phyloP scores from a whole-genome alignment of 176 grass and related monocot species.

The Bromus sterilis region DNA sequence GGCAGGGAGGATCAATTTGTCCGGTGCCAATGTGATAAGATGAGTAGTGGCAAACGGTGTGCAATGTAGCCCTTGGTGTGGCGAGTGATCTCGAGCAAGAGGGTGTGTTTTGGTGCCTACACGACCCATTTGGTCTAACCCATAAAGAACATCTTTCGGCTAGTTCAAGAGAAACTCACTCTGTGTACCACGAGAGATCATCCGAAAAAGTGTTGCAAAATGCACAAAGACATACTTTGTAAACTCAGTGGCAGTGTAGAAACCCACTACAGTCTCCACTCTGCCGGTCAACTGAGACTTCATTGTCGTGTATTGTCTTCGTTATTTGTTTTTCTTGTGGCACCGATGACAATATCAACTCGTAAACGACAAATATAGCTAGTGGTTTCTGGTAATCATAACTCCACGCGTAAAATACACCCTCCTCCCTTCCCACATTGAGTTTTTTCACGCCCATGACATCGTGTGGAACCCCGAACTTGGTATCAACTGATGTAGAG shows the following conservation, averaged over 20 bases:
- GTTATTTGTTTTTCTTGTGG: neutral
- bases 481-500: neutral
- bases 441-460: neutral
- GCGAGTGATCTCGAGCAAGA: neutral
- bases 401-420: neutral
- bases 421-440: no score
- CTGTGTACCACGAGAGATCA: neutral
- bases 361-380: neutral
- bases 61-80: neutral
- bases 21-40: slow-evolving; percentile 18
- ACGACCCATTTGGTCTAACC: neutral
- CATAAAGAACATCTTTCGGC: neutral
- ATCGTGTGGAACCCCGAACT: neutral
- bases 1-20: neutral
- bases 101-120: neutral
- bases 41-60: neutral
- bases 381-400: neutral
- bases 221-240: neutral
- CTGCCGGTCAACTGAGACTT: neutral
- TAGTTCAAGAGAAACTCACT: neutral
- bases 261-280: neutral
- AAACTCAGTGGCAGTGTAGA: neutral
- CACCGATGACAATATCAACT: neutral
- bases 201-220: neutral
- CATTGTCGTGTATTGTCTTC: neutral